Evolutionary conservation across 1,139 yeast species (phyloP).

Genomic region (Blastobotrys arbuscula): DNA sequence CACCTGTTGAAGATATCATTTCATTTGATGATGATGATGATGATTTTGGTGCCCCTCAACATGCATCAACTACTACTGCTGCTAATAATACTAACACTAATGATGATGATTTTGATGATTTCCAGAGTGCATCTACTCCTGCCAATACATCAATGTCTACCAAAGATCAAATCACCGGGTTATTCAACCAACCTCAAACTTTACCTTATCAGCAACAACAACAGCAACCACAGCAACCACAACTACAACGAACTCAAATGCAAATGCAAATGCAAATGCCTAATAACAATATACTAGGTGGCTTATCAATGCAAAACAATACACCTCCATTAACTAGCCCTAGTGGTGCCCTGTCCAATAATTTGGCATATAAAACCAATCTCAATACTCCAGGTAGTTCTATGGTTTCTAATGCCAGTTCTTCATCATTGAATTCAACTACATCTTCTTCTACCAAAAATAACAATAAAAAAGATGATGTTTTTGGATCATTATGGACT

Average conservation of each 20-base stretch:
- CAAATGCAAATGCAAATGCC: slow-evolving; percentile 16
- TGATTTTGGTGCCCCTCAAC: slow-evolving; percentile 86
- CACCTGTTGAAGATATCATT: slow-evolving; percentile 23
- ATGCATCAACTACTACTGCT: slow-evolving; percentile 41
- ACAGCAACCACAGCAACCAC: slow-evolving; percentile 17
- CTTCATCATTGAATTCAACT: slow-evolving; percentile 18
- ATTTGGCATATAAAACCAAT: slow-evolving; percentile 1
- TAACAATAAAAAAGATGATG: slow-evolving; percentile 46
- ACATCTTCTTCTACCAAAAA: slow-evolving; percentile 35
- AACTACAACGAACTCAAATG: slow-evolving; percentile 10
- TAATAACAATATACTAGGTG: slow-evolving; percentile 2
- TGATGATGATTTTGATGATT: slow-evolving; percentile 91
- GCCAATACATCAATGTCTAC: slow-evolving; percentile 28
- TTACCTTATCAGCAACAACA: slow-evolving; percentile 21
- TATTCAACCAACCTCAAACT: slow-evolving; percentile 25
- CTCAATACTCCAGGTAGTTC: slow-evolving; percentile 12
- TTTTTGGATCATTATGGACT: slow-evolving; percentile 76
- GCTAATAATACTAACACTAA: slow-evolving; percentile 41
- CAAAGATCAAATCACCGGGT: slow-evolving; percentile 20
- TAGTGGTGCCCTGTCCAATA: slow-evolving; percentile 17
- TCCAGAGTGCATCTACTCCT: slow-evolving; percentile 62
- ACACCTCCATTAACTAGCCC: slow-evolving; percentile 34
- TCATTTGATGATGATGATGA: slow-evolving; percentile 45
- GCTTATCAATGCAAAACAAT: slow-evolving; percentile 19
- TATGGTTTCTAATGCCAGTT: slow-evolving; percentile 6